Percentiles rank a stretch among this genome's conserved stretches.
These are phyloP conservation scores for Mariannaea elegans DNA, from an alignment of 2,329 filamentous ascomycete species.

Conservation along the genomic window DNA sequence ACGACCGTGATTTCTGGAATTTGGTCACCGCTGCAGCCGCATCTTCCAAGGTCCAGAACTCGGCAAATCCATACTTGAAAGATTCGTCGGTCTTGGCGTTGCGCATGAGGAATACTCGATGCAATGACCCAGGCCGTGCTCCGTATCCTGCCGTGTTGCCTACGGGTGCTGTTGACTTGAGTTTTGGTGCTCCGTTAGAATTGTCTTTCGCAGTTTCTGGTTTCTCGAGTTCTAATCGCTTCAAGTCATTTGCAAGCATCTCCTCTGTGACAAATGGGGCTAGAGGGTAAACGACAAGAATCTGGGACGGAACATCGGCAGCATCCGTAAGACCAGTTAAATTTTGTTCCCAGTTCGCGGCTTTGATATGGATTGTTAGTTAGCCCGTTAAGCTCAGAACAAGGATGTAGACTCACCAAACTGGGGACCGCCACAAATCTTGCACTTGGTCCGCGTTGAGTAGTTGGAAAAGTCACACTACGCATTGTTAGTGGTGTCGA, in stretches of 20 bases:
- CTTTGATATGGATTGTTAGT: constrained; percentile 26
- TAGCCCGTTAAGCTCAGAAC: background rate
- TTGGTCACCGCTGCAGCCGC: constrained; percentile 78
- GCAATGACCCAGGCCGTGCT: constrained; percentile 77
- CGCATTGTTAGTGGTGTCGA: constrained; percentile 24
- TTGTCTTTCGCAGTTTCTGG: constrained; percentile 56
- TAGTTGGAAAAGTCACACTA: constrained; percentile 54
- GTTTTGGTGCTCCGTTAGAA: constrained; percentile 58
- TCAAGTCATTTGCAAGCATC: constrained; percentile 75
- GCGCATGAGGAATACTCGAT: constrained; percentile 79
- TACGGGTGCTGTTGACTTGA: constrained; percentile 67
- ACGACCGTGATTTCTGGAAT: constrained; percentile 75
- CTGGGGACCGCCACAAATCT: constrained; percentile 47
- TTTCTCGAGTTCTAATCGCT: constrained; percentile 74
- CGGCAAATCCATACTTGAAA: constrained; percentile 84
- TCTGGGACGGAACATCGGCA: constrained; percentile 72
- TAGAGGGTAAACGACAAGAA: constrained; percentile 77
- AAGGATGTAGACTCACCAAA: constrained; percentile 37
- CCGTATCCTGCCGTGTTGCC: constrained; percentile 69
- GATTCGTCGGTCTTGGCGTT: constrained; percentile 76
- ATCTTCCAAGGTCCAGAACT: constrained; percentile 81
- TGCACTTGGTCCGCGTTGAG: constrained; percentile 48
- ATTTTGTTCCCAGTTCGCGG: constrained; percentile 45
- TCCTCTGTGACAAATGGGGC: constrained; percentile 77
- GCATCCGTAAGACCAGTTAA: constrained; percentile 60